Percentiles rank a stretch among this genome's conserved stretches.
Conservation (phyloP, 2,329 filamentous ascomycete species). For the Lasiodiplodia gonubiensis region DNA sequence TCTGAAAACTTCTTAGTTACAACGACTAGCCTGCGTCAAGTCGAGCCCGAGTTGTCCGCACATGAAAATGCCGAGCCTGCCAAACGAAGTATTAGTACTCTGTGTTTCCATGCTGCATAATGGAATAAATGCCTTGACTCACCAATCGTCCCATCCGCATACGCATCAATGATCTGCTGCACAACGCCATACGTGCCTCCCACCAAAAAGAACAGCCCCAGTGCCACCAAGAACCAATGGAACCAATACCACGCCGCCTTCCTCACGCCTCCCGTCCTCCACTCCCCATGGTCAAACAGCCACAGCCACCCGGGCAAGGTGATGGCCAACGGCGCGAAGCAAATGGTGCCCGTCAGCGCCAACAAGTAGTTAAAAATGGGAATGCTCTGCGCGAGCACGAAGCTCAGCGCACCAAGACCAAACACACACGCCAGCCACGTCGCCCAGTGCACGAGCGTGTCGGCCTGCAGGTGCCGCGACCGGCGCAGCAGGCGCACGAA, state of each 20-base stretch:
- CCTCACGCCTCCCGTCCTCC: slow-evolving; percentile 44
- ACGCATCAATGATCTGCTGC: slow-evolving; percentile 59
- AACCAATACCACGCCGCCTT: slow-evolving; percentile 49
- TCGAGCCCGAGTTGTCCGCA: slow-evolving; percentile 52
- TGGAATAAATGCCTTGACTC: not conserved
- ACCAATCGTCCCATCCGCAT: slow-evolving; percentile 54
- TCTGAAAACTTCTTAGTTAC: too few relatives aligned
- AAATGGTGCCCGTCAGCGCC: slow-evolving; percentile 56
- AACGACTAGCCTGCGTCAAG: slow-evolving; percentile 21
- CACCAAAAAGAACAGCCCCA: slow-evolving; percentile 56
- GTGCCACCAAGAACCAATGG: slow-evolving; percentile 50
- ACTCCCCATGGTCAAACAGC: slow-evolving; percentile 56
- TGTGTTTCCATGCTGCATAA: not conserved
- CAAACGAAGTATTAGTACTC: slow-evolving; percentile 17
- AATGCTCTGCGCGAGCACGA: slow-evolving; percentile 55
- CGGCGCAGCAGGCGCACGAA: slow-evolving; percentile 58
- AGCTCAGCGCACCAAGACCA: slow-evolving; percentile 53
- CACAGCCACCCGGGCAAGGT: slow-evolving; percentile 57
- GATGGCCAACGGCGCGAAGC: slow-evolving; percentile 59
- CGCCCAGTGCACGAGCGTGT: slow-evolving; percentile 55
- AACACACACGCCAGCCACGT: slow-evolving; percentile 56
- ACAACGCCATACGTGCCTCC: slow-evolving; percentile 59
- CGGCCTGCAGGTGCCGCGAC: slow-evolving; percentile 54
- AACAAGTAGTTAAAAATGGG: slow-evolving; percentile 62
- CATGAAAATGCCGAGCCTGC: slow-evolving; percentile 54